Conservation (phyloP, 306 rosid genomes). For the Cucumis hystrix region DNA sequence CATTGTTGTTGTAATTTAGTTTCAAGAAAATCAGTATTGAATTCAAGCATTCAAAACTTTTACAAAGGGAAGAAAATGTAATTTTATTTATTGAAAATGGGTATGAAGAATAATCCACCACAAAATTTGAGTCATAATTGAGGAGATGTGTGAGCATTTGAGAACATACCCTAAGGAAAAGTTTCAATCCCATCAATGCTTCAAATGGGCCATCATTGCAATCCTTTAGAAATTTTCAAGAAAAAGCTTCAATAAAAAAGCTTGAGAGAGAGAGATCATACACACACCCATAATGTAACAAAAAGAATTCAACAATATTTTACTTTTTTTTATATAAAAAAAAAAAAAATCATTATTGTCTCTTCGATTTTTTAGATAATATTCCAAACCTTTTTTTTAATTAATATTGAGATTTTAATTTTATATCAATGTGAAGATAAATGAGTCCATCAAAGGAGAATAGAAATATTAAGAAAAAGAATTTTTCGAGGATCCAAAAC, state of each 20-base stretch:
- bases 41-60: too few species aligned
- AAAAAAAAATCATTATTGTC: background rate
- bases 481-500: too few species aligned
- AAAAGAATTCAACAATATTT: background rate
- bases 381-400: too few species aligned
- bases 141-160: background rate
- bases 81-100: background rate
- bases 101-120: background rate
- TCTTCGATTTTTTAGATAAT: too few species aligned
- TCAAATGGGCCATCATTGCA: slow-evolving; percentile 2
- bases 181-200: slow-evolving; percentile 4
- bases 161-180: background rate
- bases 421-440: too few species aligned
- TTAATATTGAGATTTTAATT: too few species aligned
- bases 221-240: background rate
- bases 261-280: background rate
- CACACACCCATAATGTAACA: background rate
- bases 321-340: too few species aligned
- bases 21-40: too few species aligned
- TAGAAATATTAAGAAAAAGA: too few species aligned
- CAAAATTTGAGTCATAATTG: background rate
- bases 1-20: too few species aligned
- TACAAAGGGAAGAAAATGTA: too few species aligned
- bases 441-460: too few species aligned
- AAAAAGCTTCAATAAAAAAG: background rate